Conservation (phyloP, 2,329 filamentous ascomycete genomes). For the Paramyrothecium sp. region DNA sequence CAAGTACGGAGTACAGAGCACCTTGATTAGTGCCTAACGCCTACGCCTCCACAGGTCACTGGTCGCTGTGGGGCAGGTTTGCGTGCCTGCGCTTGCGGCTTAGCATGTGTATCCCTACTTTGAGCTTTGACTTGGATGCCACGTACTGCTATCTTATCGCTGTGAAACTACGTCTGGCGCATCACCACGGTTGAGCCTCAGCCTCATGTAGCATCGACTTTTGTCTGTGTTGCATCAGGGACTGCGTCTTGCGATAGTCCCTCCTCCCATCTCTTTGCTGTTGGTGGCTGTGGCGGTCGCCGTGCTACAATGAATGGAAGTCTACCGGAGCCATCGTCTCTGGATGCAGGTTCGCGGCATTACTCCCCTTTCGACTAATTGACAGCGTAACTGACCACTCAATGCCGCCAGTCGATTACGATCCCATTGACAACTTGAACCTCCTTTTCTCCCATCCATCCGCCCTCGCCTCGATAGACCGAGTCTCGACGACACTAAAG, state of each 20-base stretch:
- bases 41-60: too few relatives aligned
- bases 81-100: background rate
- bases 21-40: too few relatives aligned
- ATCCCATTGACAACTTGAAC: constrained; percentile 91
- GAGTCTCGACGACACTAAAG: constrained; percentile 72
- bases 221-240: background rate
- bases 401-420: constrained; percentile 67
- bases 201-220: background rate
- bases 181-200: background rate
- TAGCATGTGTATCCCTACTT: background rate
- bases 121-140: background rate
- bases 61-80: too few relatives aligned
- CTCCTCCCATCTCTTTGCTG: background rate
- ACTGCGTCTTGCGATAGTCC: background rate
- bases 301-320: constrained; percentile 36
- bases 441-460: constrained; percentile 88
- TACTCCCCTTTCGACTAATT: constrained; percentile 8
- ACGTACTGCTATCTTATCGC: background rate
- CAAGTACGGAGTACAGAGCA: too few relatives aligned
- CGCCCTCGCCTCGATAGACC: constrained; percentile 72
- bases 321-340: constrained; percentile 32
- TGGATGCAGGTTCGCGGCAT: constrained; percentile 41
- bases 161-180: too few relatives aligned
- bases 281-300: background rate
- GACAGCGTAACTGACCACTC: constrained; percentile 9